Percentiles rank a stretch among this genome's conserved stretches.
Conservation (phyloP, 208 protist genomes). For the Trypanosomatidae sp. region DNA sequence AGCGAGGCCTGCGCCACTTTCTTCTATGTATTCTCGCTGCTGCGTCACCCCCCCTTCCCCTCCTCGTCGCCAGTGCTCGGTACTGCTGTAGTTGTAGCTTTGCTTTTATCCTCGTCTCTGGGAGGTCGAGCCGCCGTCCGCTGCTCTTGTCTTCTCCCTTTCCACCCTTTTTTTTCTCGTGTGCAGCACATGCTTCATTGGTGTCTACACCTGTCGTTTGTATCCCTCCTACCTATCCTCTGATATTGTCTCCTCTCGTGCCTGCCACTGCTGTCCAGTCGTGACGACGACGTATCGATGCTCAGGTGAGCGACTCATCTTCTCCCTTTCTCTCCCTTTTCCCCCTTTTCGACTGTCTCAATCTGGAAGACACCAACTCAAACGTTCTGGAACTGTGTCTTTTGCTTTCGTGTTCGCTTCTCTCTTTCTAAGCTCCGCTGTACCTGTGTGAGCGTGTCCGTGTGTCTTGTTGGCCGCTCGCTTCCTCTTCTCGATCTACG, state of each 20-base stretch:
- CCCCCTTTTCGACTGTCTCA: background rate
- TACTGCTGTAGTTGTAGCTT: background rate
- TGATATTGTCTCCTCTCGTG: constrained; percentile 1
- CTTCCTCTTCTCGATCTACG: background rate
- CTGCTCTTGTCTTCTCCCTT: background rate
- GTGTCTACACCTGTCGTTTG: background rate
- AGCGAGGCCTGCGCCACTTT: background rate
- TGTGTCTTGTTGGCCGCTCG: background rate
- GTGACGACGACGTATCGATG: background rate
- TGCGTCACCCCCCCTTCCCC: background rate
- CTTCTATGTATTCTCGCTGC: background rate
- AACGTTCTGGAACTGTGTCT: background rate
- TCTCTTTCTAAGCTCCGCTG: background rate
- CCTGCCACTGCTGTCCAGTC: background rate
- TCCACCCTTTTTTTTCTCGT: constrained; percentile 5
- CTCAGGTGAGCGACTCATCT: background rate
- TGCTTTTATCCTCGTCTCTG: background rate
- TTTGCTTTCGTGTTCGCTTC: constrained; percentile 1
- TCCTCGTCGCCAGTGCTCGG: background rate
- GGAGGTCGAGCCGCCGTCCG: background rate
- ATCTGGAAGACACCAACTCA: background rate
- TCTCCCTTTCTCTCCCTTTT: background rate
- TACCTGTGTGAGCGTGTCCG: background rate
- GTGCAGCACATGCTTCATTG: background rate
- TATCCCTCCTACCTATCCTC: background rate